Percentiles rank a stretch among this genome's conserved stretches.
Evolutionary conservation across 1,284 basidiomycete species (phyloP).

Genomic region (Cryptococcus wingfieldii): DNA sequence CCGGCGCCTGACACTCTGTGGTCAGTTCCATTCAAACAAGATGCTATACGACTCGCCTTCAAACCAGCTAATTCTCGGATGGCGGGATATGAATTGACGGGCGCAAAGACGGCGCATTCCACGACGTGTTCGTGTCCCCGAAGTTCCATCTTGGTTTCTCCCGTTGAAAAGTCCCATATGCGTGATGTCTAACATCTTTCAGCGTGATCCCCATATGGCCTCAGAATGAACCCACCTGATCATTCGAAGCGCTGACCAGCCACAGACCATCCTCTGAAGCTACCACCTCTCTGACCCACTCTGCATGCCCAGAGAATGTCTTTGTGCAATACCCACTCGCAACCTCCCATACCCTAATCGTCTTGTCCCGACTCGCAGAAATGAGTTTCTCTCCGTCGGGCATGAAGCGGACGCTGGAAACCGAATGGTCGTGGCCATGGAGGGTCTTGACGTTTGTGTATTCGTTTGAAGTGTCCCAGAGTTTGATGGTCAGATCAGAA

Average conservation of each 20-base stretch:
- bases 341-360: constrained; percentile 81
- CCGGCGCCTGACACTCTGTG: constrained; percentile 19
- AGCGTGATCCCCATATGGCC: background rate
- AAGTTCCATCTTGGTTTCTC: constrained; percentile 74
- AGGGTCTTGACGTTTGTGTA: constrained; percentile 84
- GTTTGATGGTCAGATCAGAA: constrained; percentile 81
- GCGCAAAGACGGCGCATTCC: constrained; percentile 78
- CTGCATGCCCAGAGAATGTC: constrained; percentile 60
- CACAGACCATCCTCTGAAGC: constrained; percentile 72
- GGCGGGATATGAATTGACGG: constrained; percentile 64
- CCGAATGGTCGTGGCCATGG: constrained; percentile 84
- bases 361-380: constrained; percentile 79
- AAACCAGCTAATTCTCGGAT: constrained; percentile 74
- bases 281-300: constrained; percentile 65
- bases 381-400: constrained; percentile 78
- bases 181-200: constrained; percentile 62
- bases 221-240: constrained; percentile 59
- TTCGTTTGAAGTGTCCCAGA: constrained; percentile 85
- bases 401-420: constrained; percentile 77
- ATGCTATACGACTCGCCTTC: constrained; percentile 50
- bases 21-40: constrained; percentile 1
- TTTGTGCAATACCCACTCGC: constrained; percentile 69
- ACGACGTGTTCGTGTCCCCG: constrained; percentile 85
- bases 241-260: constrained; percentile 75
- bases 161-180: constrained; percentile 71